Conservation (phyloP, 768 basidiomycete species). For the Suillus bovinus region DNA sequence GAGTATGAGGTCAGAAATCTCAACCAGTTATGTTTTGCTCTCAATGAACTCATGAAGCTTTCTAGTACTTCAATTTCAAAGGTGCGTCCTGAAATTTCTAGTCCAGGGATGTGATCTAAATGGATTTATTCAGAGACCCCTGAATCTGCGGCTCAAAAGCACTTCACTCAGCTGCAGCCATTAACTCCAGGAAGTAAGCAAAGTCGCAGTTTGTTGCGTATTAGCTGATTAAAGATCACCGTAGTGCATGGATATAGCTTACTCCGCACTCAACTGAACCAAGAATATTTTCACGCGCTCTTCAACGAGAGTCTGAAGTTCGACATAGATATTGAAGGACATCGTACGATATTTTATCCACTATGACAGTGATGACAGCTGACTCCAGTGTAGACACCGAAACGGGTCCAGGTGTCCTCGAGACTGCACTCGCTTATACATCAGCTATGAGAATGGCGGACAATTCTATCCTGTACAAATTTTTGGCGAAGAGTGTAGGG, state of each 20-base stretch:
- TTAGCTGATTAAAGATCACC: neutral
- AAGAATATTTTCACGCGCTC: slow-evolving; percentile 84
- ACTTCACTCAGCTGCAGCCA: slow-evolving; percentile 70
- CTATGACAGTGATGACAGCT: slow-evolving; percentile 6
- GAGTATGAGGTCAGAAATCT: slow-evolving; percentile 81
- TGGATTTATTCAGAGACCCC: slow-evolving; percentile 67
- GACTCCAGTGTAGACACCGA: slow-evolving; percentile 67
- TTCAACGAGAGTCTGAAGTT: slow-evolving; percentile 77
- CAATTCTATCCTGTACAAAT: slow-evolving; percentile 92
- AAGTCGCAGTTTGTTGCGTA: neutral
- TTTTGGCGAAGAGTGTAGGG: slow-evolving; percentile 87
- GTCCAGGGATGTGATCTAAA: slow-evolving; percentile 1
- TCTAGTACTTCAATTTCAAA: slow-evolving; percentile 88
- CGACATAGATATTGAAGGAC: slow-evolving; percentile 81
- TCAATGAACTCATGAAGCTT: slow-evolving; percentile 11
- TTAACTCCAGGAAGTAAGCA: slow-evolving; percentile 90
- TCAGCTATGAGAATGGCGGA: slow-evolving; percentile 82
- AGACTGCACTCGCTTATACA: slow-evolving; percentile 87
- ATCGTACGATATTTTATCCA: slow-evolving; percentile 54
- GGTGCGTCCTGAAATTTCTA: slow-evolving; percentile 41
- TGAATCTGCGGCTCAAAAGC: slow-evolving; percentile 71
- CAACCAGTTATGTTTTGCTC: neutral
- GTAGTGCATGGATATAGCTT: slow-evolving; percentile 97
- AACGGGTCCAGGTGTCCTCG: slow-evolving; percentile 86
- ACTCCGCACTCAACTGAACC: slow-evolving; percentile 86